phyloP scores from a whole-genome alignment of 2,329 filamentous ascomycete species.

The Colletotrichum liriopes region DNA sequence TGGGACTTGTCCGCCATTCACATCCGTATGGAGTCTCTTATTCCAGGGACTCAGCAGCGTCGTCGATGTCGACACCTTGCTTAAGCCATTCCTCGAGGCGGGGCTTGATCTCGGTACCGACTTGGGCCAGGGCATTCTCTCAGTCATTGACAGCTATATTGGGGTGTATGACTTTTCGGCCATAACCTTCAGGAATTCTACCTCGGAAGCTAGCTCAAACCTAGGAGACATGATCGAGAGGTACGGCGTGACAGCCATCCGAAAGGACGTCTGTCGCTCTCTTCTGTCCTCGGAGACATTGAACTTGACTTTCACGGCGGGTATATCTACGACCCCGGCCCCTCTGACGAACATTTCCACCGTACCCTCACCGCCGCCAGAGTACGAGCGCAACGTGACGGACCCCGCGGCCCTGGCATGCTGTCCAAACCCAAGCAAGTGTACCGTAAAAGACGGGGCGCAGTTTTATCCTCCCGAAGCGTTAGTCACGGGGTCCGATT shows the following conservation, averaged over 20 bases:
- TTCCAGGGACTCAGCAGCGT: slow-evolving; percentile 51
- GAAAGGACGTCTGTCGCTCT: slow-evolving; percentile 53
- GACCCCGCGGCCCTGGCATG: slow-evolving; percentile 53
- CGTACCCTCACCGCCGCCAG: background rate
- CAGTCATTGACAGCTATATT: slow-evolving; percentile 29
- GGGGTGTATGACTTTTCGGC: slow-evolving; percentile 48
- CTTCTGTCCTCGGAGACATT: slow-evolving; percentile 52
- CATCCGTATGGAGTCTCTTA: slow-evolving; percentile 50
- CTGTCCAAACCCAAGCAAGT: slow-evolving; percentile 48
- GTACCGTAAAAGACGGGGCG: slow-evolving; percentile 35
- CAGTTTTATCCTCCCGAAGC: slow-evolving; percentile 53
- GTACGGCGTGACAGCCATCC: slow-evolving; percentile 52
- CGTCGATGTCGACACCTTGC: slow-evolving; percentile 23
- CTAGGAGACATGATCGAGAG: slow-evolving; percentile 51
- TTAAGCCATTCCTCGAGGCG: slow-evolving; percentile 30
- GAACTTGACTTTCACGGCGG: slow-evolving; percentile 53
- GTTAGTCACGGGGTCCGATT: slow-evolving; percentile 49
- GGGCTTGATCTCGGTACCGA: slow-evolving; percentile 11
- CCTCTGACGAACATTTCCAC: slow-evolving; percentile 31
- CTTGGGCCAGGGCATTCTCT: background rate
- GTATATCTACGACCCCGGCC: slow-evolving; percentile 48
- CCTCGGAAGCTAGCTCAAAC: slow-evolving; percentile 46
- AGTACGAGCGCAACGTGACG: slow-evolving; percentile 49
- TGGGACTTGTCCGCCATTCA: slow-evolving; percentile 54
- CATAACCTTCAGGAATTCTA: slow-evolving; percentile 46